Evolutionary conservation across 1,284 basidiomycete genomes (phyloP).

Genomic region (Abortiporus biennis): DNA sequence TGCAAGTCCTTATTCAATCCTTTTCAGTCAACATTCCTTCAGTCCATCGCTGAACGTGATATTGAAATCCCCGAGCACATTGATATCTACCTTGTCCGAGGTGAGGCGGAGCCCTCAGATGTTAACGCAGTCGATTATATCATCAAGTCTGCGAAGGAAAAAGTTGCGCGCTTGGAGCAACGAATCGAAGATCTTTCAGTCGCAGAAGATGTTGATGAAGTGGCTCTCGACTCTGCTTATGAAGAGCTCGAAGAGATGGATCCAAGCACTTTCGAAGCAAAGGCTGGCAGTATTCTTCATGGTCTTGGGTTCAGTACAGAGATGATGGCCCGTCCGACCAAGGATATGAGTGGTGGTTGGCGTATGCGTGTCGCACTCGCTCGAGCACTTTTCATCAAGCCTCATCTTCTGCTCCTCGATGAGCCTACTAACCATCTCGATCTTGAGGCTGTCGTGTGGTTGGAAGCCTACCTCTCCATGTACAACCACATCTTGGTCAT

Average conservation of each 20-base stretch:
- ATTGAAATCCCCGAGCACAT: slow-evolving; percentile 94
- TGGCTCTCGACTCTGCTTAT: slow-evolving; percentile 81
- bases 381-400: slow-evolving; percentile 93
- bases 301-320: slow-evolving; percentile 89
- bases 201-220: slow-evolving; percentile 86
- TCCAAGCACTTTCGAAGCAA: slow-evolving; percentile 91
- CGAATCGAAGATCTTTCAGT: slow-evolving; percentile 92
- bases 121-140: slow-evolving; percentile 97
- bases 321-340: slow-evolving; percentile 97
- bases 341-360: slow-evolving; percentile 99
- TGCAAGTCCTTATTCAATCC: background rate
- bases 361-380: slow-evolving; percentile 98
- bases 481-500: slow-evolving; percentile 98
- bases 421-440: slow-evolving; percentile 90
- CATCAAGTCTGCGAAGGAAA: slow-evolving; percentile 86
- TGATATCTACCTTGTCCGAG: slow-evolving; percentile 95
- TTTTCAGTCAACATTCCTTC: slow-evolving; percentile 35
- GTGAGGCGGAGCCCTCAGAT: slow-evolving; percentile 96
- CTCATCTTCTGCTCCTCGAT: slow-evolving; percentile 90
- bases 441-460: slow-evolving; percentile 96
- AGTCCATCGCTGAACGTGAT: slow-evolving; percentile 85
- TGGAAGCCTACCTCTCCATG: slow-evolving; percentile 95
- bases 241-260: slow-evolving; percentile 98
- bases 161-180: slow-evolving; percentile 93
- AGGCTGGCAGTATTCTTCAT: slow-evolving; percentile 93